Evolutionary conservation across 208 protist species (phyloP).

Genomic region (Hexamita inflata): DNA sequence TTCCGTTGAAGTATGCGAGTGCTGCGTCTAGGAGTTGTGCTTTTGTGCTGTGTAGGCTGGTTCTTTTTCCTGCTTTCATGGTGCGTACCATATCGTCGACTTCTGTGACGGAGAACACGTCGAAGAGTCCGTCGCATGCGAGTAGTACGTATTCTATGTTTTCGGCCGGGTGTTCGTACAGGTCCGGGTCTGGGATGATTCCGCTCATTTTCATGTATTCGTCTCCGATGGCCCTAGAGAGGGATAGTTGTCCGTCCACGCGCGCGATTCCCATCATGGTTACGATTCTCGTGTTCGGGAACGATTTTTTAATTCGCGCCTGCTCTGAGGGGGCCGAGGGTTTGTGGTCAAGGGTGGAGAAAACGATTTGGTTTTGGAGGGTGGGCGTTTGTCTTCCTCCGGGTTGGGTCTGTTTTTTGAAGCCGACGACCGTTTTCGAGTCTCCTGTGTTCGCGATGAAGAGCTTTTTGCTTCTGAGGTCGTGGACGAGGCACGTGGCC

Average conservation of each 20-base stretch:
- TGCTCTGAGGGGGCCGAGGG: not conserved
- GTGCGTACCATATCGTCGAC: constrained; percentile 2
- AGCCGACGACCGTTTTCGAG: not conserved
- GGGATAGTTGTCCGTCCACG: not conserved
- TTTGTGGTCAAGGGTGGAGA: constrained; percentile 5
- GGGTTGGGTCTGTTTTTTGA: no score
- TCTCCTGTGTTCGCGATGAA: constrained; percentile 7
- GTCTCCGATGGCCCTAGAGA: constrained; percentile 8
- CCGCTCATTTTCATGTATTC: not conserved
- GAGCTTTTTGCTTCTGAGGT: not conserved
- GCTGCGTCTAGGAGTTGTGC: no score
- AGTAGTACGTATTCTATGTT: not conserved
- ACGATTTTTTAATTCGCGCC: not conserved
- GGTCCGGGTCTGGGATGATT: not conserved
- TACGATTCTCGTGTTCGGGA: not conserved
- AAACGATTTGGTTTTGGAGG: not conserved
- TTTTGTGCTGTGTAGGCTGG: no score
- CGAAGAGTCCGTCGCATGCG: constrained; percentile 11
- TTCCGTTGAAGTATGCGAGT: no score
- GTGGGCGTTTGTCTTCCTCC: not conserved
- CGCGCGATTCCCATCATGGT: not conserved
- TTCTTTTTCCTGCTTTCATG: no score
- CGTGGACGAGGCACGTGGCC: not conserved
- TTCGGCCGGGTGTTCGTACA: not conserved
- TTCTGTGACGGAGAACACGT: not conserved